Conservation (phyloP, 768 basidiomycete genomes). For the Amanita jacksonii region DNA sequence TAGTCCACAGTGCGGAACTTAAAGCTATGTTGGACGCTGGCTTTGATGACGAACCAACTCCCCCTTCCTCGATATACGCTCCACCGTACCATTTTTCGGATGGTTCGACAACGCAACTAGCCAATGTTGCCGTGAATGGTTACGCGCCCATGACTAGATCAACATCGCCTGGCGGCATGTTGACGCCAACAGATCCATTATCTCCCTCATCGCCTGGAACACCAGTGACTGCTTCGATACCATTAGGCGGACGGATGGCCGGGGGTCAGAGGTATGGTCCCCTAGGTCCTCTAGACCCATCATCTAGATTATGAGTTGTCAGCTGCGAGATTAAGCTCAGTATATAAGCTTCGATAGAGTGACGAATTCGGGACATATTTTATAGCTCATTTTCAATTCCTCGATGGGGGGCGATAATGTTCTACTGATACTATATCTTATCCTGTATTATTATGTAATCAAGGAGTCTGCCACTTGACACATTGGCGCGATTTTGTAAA, state of each 20-base stretch:
- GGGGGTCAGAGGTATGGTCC: conserved; percentile 36
- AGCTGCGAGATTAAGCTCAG: too few relatives aligned
- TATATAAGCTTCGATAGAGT: not conserved
- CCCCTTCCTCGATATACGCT: conserved; percentile 32
- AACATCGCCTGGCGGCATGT: conserved; percentile 28
- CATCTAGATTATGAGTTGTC: conserved; percentile 18
- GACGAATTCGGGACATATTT: too few relatives aligned
- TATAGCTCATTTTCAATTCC: too few relatives aligned
- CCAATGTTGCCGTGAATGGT: conserved; percentile 35
- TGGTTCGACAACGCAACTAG: conserved; percentile 35
- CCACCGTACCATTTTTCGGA: conserved; percentile 60
- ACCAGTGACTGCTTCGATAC: conserved; percentile 10
- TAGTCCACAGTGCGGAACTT: conserved; percentile 66
- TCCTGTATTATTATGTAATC: too few relatives aligned
- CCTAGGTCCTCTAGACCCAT: conserved; percentile 53
- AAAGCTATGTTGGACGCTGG: conserved; percentile 90
- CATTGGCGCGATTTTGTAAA: too few relatives aligned
- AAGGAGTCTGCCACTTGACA: too few relatives aligned
- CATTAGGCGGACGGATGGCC: conserved; percentile 10
- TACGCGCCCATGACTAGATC: conserved; percentile 49
- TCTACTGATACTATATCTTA: too few relatives aligned
- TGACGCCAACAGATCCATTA: conserved; percentile 20
- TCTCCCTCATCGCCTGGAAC: conserved; percentile 33
- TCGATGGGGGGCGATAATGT: too few relatives aligned
- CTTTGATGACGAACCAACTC: conserved; percentile 66